Base-by-base conservation (phyloP, 176 grass and related monocot species). In the Bonia amplexicaulis region DNA sequence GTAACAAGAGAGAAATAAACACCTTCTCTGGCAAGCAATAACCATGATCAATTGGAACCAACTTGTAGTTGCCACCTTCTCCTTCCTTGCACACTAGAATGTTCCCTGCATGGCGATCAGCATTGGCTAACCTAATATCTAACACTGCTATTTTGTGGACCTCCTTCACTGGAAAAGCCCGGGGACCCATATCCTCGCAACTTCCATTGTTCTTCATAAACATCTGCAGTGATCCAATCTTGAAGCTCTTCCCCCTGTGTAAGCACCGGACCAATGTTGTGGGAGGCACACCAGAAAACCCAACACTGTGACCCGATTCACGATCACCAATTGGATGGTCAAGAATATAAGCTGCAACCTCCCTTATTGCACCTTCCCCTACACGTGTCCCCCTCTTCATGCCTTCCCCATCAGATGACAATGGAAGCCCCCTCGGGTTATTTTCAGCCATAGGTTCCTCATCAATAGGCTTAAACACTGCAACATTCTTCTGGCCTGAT, bases 1-100 rank as follows among this genome's bases (percentile, higher is more conserved):
- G 9, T 55, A 74, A 17, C 12, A 72, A 39, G 15, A 45, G 14
- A 57, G 46, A 72, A 68, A 65, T 73, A 86, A 27, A 64, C 73
- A 90, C 88, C 84, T 90, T 96, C 82, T 93, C 91, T 78, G 94
- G 94, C 68, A 96, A 89, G 79, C 94, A 96, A 64, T 97, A 97
- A 63, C 94, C 94, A 80, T 97, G 94, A 82, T 97, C 94, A 76
- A 97, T 97, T 52, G 94, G 94, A 80, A 94, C 61, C 57, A 97
- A 71, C 87, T 83, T 79, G 81, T 78, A 77, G 29, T 20, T 48
- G 31, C 69, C 66, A 78, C 58, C 71, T 64, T 84, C 84, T 65
- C 46, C 87, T 9, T 86, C 89, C 81, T 92, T 90, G 72, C 76
- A 49, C 10, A 90, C 61, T 78, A 97, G 79, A 54, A 97, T 90